phyloP scores from a whole-genome alignment of 2,329 filamentous ascomycete species.

The Chaetomiaceae sp. region DNA sequence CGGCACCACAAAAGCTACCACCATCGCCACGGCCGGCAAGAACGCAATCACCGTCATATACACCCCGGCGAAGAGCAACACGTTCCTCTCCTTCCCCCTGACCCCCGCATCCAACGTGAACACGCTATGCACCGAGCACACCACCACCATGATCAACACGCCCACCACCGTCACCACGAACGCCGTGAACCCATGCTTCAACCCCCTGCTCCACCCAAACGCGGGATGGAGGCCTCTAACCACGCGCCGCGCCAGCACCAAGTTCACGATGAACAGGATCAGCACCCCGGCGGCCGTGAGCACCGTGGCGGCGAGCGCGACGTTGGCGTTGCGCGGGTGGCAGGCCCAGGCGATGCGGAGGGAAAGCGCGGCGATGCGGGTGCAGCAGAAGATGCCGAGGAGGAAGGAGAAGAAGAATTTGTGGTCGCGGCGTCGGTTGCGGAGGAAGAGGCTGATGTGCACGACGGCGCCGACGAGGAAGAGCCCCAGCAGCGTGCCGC shows the following conservation, averaged over 20 bases:
- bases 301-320: conserved; percentile 60
- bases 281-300: conserved; percentile 70
- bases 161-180: conserved; percentile 49
- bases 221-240: conserved; percentile 66
- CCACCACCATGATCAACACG: conserved; percentile 24
- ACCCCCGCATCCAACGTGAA: conserved; percentile 57
- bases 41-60: conserved; percentile 64
- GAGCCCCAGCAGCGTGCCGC: conserved; percentile 56
- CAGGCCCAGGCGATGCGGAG: conserved; percentile 52
- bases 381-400: conserved; percentile 55
- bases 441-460: conserved; percentile 55
- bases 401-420: conserved; percentile 54
- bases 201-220: conserved; percentile 61
- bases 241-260: conserved; percentile 71
- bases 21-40: conserved; percentile 55
- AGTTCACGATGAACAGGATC: conserved; percentile 71
- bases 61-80: conserved; percentile 60
- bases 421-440: conserved; percentile 42
- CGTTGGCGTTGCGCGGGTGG: conserved; percentile 34
- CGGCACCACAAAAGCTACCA: conserved; percentile 31
- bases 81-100: conserved; percentile 51
- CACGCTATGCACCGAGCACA: conserved; percentile 59
- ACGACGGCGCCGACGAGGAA: conserved; percentile 49
- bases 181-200: conserved; percentile 49
- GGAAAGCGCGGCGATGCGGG: conserved; percentile 47